Evolutionary conservation across 768 basidiomycete genomes (phyloP), one percentile per base, ranked within the genome.

Genomic region (Mycena belliarum): DNA sequence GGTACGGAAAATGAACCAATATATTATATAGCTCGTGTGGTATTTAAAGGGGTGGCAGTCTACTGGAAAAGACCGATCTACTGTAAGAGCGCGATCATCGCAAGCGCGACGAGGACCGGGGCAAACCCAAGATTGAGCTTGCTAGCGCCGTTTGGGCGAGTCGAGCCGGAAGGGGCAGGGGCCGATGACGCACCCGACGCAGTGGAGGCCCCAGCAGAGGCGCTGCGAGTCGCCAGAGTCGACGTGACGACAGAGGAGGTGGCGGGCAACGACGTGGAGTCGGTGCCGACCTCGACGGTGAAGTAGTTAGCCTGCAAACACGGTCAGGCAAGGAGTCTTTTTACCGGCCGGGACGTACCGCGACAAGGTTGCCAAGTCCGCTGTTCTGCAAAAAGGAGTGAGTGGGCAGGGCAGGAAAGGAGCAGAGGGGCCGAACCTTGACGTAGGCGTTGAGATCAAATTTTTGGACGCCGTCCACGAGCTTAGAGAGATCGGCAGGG

Each of bases 161-260:
- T 11, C 6, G 55, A 29, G 44, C 26, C 23, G 6, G 43, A 53
- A 23, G 52, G 28, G 11, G 14, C 48, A 3, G 52, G 28, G 18
- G 20, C 48, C 6, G 55, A 24, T 2, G 47, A 20, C 15, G 48
- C 42, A 63, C 40, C 40, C 9, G 38, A 40, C n/a, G 38, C 10
- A 21, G 23, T 37, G 21, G 26, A 33, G 14, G 23, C 21, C n/a
- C 32, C 38, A 21, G 42, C 6, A 6, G 53, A 54, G 2, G 23
- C 20, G 40, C 20, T 23, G 20, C 40, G 29, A 6, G 52, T 32
- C 24, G 40, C 48, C 28, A 88, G 79, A 2, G 88, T 90, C 35
- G 86, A 82, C 11, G 84, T 79, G 59, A 82, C 73, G 18, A 91
- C 88, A 12, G 86, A 69, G n/a, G 85, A 81, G 38, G 91, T 92